Conservation (phyloP, 306 rosid genomes). For the Ochetophila trinervis region DNA sequence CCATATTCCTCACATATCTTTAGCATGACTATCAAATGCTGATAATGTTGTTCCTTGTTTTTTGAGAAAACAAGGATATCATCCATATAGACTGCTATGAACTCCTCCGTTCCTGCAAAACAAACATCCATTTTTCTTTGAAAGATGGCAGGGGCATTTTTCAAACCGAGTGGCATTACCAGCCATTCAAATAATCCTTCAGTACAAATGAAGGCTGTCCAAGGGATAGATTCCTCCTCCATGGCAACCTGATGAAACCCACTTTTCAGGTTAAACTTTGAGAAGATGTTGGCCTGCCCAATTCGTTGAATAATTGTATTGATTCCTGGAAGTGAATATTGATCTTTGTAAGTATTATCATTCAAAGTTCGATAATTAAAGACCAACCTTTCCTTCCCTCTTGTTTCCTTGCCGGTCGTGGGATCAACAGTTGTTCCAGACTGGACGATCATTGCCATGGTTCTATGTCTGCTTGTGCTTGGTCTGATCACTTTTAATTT, state of each 20-base stretch:
- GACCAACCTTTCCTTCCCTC: constrained; percentile 12
- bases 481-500: too few species aligned
- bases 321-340: background rate
- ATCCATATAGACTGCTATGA: constrained; percentile 3
- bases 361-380: background rate
- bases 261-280: background rate
- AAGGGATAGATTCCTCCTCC: background rate
- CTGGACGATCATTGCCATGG: background rate
- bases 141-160: background rate
- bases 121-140: constrained; percentile 1
- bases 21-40: background rate
- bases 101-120: background rate
- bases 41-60: background rate
- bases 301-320: background rate
- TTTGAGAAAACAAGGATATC: constrained; percentile 7
- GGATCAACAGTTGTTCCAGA: constrained; percentile 7
- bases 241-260: constrained; percentile 5
- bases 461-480: constrained; percentile 6
- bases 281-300: background rate
- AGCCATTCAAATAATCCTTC: constrained; percentile 5
- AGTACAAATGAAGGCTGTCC: background rate
- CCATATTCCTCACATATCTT: background rate
- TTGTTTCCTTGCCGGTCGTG: background rate
- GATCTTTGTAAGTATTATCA: background rate
- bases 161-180: background rate